phyloP scores from a whole-genome alignment of 2,329 filamentous ascomycete genomes.

The Bimuria novae-zelandiae region DNA sequence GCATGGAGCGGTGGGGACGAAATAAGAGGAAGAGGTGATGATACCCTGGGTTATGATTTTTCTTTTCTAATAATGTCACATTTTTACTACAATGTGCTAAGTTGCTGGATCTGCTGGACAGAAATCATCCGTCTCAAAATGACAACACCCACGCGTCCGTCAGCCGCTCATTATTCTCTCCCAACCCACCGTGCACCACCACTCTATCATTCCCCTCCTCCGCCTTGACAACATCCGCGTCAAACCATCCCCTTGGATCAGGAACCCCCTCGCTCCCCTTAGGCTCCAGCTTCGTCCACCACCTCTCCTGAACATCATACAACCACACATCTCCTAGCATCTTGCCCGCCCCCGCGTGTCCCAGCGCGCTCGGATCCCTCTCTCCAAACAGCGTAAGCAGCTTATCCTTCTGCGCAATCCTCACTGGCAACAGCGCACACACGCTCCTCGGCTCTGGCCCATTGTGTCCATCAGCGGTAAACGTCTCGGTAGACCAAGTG shows the following conservation, averaged over 20 bases:
- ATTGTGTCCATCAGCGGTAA: conserved; percentile 48
- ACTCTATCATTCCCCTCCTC: conserved; percentile 42
- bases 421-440: conserved; percentile 50
- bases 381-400: conserved; percentile 61
- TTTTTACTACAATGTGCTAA: no score
- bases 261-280: conserved; percentile 38
- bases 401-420: conserved; percentile 39
- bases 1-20: conserved; percentile 55
- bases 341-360: conserved; percentile 61
- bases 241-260: conserved; percentile 58
- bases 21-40: no score
- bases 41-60: neutral
- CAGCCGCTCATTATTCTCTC: conserved; percentile 56
- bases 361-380: conserved; percentile 57
- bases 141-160: conserved; percentile 56
- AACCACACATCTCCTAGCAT: conserved; percentile 60
- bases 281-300: conserved; percentile 40
- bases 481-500: conserved; percentile 48
- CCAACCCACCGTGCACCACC: conserved; percentile 57
- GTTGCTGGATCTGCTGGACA: conserved; percentile 35
- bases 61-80: no score
- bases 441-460: conserved; percentile 59
- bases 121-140: no score
- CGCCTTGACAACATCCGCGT: conserved; percentile 51
- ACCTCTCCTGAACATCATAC: conserved; percentile 45